These are phyloP conservation scores for Penicillium freii DNA, from an alignment of 2,329 filamentous ascomycete species.

Conservation along the genomic window DNA sequence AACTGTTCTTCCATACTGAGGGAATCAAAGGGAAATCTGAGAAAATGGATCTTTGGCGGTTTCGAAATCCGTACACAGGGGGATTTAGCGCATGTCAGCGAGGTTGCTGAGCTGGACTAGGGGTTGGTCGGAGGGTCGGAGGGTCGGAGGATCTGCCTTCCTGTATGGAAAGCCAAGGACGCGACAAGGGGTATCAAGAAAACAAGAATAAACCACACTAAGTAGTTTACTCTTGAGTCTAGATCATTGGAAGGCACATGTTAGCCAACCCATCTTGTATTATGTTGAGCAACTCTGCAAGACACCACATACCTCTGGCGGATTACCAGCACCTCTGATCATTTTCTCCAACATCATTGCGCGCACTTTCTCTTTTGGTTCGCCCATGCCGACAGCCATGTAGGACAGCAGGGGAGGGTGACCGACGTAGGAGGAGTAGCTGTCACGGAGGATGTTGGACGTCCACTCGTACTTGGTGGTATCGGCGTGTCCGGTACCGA, in stretches of 20 bases:
- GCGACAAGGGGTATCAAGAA: constrained; percentile 2
- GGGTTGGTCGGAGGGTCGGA: not conserved
- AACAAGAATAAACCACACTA: not conserved
- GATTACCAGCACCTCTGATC: constrained; percentile 64
- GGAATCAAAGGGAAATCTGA: not conserved
- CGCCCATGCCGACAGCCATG: constrained; percentile 84
- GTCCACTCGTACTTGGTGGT: constrained; percentile 98
- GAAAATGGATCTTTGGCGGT: too few species aligned
- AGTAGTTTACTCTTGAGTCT: constrained; percentile 7
- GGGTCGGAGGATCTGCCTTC: not conserved
- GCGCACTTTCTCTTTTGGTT: constrained; percentile 75
- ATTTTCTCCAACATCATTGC: constrained; percentile 75
- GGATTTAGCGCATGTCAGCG: not conserved
- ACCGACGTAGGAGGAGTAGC: constrained; percentile 81
- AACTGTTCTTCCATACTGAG: not conserved
- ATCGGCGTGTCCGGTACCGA: constrained; percentile 94
- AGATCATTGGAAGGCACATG: not conserved
- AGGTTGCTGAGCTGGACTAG: not conserved
- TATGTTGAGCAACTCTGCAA: not conserved
- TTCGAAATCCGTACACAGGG: not conserved
- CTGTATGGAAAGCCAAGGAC: not conserved
- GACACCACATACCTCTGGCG: constrained; percentile 54
- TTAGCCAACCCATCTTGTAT: constrained; percentile 1
- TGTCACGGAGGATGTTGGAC: constrained; percentile 92
- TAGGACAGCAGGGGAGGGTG: constrained; percentile 86